These are phyloP conservation scores for Fusarium sp. DNA, from an alignment of 2,329 filamentous ascomycete genomes.

Conservation along the genomic window DNA sequence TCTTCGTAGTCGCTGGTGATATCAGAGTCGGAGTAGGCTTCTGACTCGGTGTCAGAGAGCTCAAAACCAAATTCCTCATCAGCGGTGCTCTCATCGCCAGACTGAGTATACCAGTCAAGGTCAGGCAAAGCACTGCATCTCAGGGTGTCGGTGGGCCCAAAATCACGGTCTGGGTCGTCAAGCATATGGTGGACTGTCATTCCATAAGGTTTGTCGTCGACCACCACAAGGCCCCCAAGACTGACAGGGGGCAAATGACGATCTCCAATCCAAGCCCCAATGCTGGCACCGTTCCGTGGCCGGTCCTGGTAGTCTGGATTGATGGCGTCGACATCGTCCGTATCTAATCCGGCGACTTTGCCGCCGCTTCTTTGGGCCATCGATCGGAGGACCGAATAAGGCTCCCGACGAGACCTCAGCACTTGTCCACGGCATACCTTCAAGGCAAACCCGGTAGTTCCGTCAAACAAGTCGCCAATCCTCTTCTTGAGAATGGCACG, in stretches of 20 bases:
- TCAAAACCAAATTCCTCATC: constrained; percentile 73
- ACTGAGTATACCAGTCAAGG: constrained; percentile 62
- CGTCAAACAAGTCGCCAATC: constrained; percentile 76
- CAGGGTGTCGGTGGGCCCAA: constrained; percentile 47
- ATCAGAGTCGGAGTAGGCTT: constrained; percentile 65
- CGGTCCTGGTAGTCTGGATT: constrained; percentile 86
- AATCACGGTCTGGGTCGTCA: constrained; percentile 75
- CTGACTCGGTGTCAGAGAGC: constrained; percentile 75
- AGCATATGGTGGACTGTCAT: constrained; percentile 99
- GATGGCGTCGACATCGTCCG: constrained; percentile 60
- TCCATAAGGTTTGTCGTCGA: constrained; percentile 88
- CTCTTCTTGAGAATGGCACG: constrained; percentile 80
- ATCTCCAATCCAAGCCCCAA: constrained; percentile 89
- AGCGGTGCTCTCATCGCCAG: constrained; percentile 59
- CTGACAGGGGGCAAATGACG: constrained; percentile 92
- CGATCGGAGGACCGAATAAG: constrained; percentile 50
- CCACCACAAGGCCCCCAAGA: constrained; percentile 87
- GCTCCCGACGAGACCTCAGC: constrained; percentile 70
- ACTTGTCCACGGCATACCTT: constrained; percentile 82
- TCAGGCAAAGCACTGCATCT: constrained; percentile 59
- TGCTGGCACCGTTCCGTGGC: constrained; percentile 90
- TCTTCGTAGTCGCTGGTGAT: constrained; percentile 69
- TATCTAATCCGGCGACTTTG: constrained; percentile 56
- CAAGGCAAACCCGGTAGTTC: constrained; percentile 72
- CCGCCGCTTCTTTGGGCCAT: constrained; percentile 52